Percentiles rank a stretch among this genome's conserved stretches.
These are phyloP conservation scores for Paramecium pentaurelia DNA, from an alignment of 73 alveolate genomes.

Conservation along the genomic window DNA sequence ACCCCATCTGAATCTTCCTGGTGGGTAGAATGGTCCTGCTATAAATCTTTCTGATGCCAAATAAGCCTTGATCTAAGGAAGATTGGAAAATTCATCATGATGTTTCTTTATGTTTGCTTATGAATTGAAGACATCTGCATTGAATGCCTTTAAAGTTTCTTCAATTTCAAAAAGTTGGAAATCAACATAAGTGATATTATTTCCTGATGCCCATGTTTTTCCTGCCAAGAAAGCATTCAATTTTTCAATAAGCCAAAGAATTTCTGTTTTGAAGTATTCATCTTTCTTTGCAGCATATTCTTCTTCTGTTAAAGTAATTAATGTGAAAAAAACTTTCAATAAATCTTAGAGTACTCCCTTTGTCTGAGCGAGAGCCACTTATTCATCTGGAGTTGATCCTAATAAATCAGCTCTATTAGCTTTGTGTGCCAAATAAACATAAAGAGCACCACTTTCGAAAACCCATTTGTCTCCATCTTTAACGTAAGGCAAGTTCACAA, in stretches of 20 bases:
- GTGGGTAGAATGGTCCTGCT: background rate
- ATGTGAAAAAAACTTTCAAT: background rate
- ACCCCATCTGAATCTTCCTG: background rate
- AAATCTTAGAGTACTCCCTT: conserved; percentile 46
- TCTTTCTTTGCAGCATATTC: conserved; percentile 14
- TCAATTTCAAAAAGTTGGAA: conserved; percentile 31
- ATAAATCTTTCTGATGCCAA: background rate
- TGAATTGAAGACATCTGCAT: background rate
- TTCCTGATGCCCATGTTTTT: conserved; percentile 41
- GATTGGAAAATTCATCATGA: background rate
- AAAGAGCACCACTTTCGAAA: conserved; percentile 50
- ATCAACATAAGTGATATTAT: conserved; percentile 32
- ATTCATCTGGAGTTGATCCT: conserved; percentile 45
- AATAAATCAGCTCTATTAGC: conserved; percentile 40
- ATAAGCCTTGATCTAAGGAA: background rate
- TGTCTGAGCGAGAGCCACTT: background rate
- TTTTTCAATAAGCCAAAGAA: background rate
- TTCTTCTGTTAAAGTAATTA: background rate
- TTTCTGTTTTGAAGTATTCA: background rate
- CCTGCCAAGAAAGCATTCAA: conserved; percentile 25
- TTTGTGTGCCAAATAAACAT: conserved; percentile 47
- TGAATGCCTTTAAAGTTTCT: conserved; percentile 37
- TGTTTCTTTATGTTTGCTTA: background rate
- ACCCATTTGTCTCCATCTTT: conserved; percentile 49
- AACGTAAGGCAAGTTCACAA: conserved; percentile 59